A percentile compares a stretch with the other conserved stretches of the same genome.
Conservation (phyloP, 2,329 filamentous ascomycete species). For the Fusarium chaquense region DNA sequence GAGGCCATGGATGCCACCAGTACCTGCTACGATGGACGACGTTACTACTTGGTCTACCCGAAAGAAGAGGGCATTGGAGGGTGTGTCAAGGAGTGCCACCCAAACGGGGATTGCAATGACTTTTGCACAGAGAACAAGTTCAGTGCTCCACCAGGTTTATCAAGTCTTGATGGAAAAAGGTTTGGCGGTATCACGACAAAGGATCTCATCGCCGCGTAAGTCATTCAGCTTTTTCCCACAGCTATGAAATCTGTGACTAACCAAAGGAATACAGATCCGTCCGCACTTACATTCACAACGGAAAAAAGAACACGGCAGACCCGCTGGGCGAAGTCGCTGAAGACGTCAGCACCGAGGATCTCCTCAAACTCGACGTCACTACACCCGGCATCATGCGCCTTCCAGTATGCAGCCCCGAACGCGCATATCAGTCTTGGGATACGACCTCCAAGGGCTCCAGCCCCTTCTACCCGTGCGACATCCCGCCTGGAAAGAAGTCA, state of each 20-base stretch:
- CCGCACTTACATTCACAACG: background rate
- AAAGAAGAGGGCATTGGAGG: background rate
- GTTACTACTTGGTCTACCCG: slow-evolving; percentile 4
- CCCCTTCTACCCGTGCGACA: background rate
- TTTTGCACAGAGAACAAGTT: background rate
- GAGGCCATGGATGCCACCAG: background rate
- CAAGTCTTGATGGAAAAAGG: background rate
- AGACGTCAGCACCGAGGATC: background rate
- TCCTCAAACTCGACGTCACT: background rate
- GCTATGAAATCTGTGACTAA: background rate
- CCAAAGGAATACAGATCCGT: background rate
- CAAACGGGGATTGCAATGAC: too few relatives aligned
- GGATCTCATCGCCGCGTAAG: background rate
- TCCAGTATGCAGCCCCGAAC: background rate
- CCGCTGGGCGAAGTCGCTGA: background rate
- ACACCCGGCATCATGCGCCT: background rate
- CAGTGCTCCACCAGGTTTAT: background rate
- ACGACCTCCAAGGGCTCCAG: background rate
- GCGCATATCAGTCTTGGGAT: background rate
- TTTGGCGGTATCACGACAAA: background rate
- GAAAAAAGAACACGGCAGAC: background rate
- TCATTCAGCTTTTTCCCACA: background rate
- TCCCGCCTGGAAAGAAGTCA: background rate
- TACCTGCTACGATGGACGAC: background rate
- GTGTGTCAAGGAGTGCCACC: background rate